A percentile compares a stretch with the other conserved stretches of the same genome.
These are phyloP conservation scores for Jamesozyma jinghongensis DNA, from an alignment of 805 yeast species.

Conservation along the genomic window DNA sequence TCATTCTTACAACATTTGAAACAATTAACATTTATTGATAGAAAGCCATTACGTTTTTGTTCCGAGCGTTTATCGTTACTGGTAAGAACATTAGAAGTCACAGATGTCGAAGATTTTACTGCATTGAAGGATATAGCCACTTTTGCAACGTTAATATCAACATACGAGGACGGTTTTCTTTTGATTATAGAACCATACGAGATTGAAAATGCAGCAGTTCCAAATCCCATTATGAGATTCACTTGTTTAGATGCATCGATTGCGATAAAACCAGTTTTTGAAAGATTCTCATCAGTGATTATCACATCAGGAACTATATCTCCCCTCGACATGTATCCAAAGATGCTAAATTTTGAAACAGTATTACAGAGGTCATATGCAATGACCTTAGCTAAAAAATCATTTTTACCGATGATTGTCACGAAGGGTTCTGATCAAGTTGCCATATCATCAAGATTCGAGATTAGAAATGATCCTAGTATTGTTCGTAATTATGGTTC, in stretches of 20 bases:
- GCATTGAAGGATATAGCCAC: constrained; percentile 94
- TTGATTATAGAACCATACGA: constrained; percentile 93
- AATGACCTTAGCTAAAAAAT: constrained; percentile 86
- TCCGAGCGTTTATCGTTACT: constrained; percentile 82
- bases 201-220: constrained; percentile 89
- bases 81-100: constrained; percentile 80
- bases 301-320: constrained; percentile 98
- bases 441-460: constrained; percentile 91
- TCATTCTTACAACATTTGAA: constrained; percentile 89
- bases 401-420: constrained; percentile 90
- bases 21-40: constrained; percentile 84
- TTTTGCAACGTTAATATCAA: constrained; percentile 90
- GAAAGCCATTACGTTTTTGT: constrained; percentile 85
- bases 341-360: constrained; percentile 89
- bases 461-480: constrained; percentile 94
- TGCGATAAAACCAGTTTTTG: constrained; percentile 95
- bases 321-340: constrained; percentile 97
- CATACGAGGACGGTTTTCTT: constrained; percentile 89
- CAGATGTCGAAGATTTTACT: constrained; percentile 82
- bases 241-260: constrained; percentile 96
- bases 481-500: constrained; percentile 97
- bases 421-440: constrained; percentile 98
- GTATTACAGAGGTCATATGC: constrained; percentile 91
- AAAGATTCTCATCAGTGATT: constrained; percentile 80
- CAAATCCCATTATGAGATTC: constrained; percentile 88